Evolutionary conservation across 2,329 filamentous ascomycete species (phyloP).

Genomic region (Ceratocystiopsis sp.): DNA sequence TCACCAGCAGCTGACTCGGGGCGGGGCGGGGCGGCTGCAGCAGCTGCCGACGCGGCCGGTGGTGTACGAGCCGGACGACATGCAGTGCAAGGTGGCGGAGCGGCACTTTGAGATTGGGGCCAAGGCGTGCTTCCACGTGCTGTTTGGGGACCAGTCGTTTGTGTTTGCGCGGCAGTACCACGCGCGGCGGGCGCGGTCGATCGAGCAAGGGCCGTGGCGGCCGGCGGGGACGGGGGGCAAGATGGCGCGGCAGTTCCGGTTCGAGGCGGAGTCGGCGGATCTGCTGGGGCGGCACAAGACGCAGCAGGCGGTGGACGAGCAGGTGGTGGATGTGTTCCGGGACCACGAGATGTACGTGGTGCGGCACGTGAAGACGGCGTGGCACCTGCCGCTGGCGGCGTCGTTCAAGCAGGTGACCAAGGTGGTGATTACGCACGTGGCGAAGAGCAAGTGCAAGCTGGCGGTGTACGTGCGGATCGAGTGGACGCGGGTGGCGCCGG

Average conservation of each 20-base stretch:
- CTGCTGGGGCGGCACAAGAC: constrained; percentile 45
- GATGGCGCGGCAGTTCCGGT: constrained; percentile 64
- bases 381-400: constrained; percentile 71
- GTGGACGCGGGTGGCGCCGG: constrained; percentile 42
- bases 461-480: constrained; percentile 77
- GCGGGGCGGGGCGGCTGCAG: constrained; percentile 39
- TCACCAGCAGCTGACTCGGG: too few species aligned
- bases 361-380: constrained; percentile 45
- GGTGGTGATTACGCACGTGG: constrained; percentile 81
- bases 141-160: constrained; percentile 92
- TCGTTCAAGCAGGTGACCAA: constrained; percentile 75
- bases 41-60: constrained; percentile 69
- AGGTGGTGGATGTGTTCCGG: constrained; percentile 69
- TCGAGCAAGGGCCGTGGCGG: constrained; percentile 76
- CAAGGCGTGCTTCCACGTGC: constrained; percentile 86
- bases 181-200: constrained; percentile 60
- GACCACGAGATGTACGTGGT: constrained; percentile 57
- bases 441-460: constrained; percentile 84
- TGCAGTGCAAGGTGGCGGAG: constrained; percentile 59
- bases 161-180: constrained; percentile 85
- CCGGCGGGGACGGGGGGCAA: constrained; percentile 45
- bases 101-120: constrained; percentile 79
- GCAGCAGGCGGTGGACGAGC: constrained; percentile 58
- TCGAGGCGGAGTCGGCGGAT: constrained; percentile 53
- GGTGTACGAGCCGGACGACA: constrained; percentile 66